Percentiles rank a stretch among this genome's conserved stretches.
phyloP scores from a whole-genome alignment of 768 basidiomycete species.

The Phylloporus rhodoxanthus region DNA sequence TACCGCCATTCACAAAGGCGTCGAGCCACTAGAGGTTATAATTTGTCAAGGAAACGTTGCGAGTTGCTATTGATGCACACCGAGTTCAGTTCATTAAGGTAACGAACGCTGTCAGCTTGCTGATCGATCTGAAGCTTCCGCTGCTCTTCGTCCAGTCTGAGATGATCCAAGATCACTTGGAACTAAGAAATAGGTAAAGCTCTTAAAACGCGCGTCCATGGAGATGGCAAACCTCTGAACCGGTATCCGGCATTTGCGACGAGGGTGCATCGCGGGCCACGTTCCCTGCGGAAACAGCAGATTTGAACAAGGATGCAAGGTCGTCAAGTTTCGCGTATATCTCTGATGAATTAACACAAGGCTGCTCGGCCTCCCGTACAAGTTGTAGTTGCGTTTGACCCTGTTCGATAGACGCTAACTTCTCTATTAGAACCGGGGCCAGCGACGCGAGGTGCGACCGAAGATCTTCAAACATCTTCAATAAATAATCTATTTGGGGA shows the following conservation, averaged over 20 bases:
- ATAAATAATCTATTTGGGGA: constrained; percentile 18
- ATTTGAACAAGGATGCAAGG: constrained; percentile 25
- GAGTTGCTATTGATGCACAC: constrained; percentile 34
- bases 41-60: background rate
- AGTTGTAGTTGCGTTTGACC: constrained; percentile 16
- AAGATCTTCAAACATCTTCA: constrained; percentile 36
- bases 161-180: constrained; percentile 41
- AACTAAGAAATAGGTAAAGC: constrained; percentile 24
- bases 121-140: constrained; percentile 50
- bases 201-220: background rate
- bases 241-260: constrained; percentile 1
- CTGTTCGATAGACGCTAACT: constrained; percentile 29
- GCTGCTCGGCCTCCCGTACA: constrained; percentile 5
- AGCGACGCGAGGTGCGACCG: constrained; percentile 35
- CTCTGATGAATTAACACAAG: constrained; percentile 20
- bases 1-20: constrained; percentile 72
- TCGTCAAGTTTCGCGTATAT: constrained; percentile 36
- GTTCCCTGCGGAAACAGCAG: background rate
- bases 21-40: constrained; percentile 63
- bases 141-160: constrained; percentile 45
- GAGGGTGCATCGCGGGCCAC: background rate
- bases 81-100: constrained; percentile 70
- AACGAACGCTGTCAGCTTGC: constrained; percentile 69
- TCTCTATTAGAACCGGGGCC: constrained; percentile 33
- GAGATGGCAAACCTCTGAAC: constrained; percentile 15